Conservation (phyloP, 108 stramenopile species). For the Mayamaea pseudoterrestris region DNA sequence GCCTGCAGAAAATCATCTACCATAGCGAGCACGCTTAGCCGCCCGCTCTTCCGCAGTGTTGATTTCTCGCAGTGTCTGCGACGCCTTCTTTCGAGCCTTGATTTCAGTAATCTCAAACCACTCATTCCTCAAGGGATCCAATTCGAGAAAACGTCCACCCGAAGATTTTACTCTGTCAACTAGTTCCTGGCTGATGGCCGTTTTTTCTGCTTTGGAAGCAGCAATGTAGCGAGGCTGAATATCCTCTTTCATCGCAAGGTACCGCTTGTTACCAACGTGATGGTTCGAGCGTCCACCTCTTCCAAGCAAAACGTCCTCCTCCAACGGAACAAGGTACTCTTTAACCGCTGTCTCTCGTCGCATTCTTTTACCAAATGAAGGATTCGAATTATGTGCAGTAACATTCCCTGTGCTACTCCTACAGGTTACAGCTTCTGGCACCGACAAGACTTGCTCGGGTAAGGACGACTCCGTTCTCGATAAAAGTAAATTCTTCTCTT, state of each 20-base stretch:
- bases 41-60: constrained; percentile 23
- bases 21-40: constrained; percentile 25
- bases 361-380: no score
- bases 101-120: constrained; percentile 21
- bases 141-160: constrained; percentile 28
- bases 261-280: constrained; percentile 29
- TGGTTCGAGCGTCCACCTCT: constrained; percentile 29
- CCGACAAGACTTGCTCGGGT: no score
- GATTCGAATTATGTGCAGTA: no score
- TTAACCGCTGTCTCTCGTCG: constrained; percentile 19
- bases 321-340: constrained; percentile 9
- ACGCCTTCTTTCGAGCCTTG: constrained; percentile 27
- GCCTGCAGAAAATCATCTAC: background rate
- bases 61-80: constrained; percentile 34
- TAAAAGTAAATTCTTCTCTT: no score
- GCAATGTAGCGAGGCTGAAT: constrained; percentile 16
- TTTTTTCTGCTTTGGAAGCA: constrained; percentile 24
- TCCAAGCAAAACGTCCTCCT: constrained; percentile 28
- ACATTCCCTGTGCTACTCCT: no score
- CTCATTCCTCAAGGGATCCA: constrained; percentile 7
- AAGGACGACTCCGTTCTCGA: no score
- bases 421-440: no score
- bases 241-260: constrained; percentile 20
- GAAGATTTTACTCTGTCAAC: constrained; percentile 15
- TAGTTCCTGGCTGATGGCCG: constrained; percentile 16